Base-by-base conservation (phyloP, 2,329 filamentous ascomycete genomes). In the Apiospora sp. region DNA sequence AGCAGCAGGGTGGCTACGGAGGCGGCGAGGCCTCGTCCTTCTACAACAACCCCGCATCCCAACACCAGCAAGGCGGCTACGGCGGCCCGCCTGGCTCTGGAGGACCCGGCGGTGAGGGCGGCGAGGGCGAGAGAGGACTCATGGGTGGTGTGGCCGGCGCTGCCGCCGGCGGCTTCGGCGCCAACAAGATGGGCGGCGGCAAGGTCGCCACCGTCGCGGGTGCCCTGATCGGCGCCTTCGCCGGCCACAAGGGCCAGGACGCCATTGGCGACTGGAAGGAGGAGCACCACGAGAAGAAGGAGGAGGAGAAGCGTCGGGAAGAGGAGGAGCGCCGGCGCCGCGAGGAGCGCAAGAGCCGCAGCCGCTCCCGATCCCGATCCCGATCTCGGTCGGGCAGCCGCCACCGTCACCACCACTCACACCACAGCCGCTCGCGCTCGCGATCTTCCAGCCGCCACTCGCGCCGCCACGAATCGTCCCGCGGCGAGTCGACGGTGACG, bases 171-270 rank as follows among this genome's bases (percentile, higher is more conserved):
- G 84, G 79, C 1, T 81, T 83, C 41, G 84, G 83, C 14, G 84
- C 83, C 4, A 76, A 83, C 76, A 83, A 83, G 74, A 74, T 85
- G 49, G 83, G 84, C 30, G 80, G 80, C 71, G 80, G 79, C 54
- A 70, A 70, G 68, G 37, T 44, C 30, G 48, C 46, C 48, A 70
- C 68, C 70, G 71, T 85, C 10, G 75, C 85, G n/a, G 84, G 84
- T 13, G 83, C 80, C 8, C 71, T 85, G 8, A 83, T 79, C 5
- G 84, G 84, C 16, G 84, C 84, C 14, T 78, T 85, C 48, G 82
- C 82, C 3, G 84, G 84, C 3, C 82, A 84, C 76, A 84, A 85
- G 75, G 71, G 83, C 16, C 80, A 85, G 72, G 84, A 85, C 70
- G 82, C 79, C 10, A 80, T 81, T 3, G 77, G 77, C 4, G 83